phyloP scores from a whole-genome alignment of 1,139 yeast genomes.

The Saccharomyces uvarum region DNA sequence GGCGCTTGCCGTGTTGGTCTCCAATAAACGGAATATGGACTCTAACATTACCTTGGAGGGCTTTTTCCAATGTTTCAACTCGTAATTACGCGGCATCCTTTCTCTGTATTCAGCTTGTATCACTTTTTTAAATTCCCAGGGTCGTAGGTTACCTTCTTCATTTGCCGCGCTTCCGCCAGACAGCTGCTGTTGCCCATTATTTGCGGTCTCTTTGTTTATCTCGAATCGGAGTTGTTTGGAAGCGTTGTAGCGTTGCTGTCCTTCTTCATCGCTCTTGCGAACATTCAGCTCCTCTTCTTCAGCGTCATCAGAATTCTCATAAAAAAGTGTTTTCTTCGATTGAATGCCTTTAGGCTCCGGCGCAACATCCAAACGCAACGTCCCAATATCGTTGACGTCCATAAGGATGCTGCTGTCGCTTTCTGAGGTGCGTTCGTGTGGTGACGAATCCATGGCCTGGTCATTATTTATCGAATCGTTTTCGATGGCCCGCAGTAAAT shows the following conservation, averaged over 20 bases:
- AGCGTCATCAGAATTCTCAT: background rate
- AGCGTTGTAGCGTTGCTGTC: background rate
- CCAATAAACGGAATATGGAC: constrained; percentile 20
- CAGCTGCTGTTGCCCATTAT: background rate
- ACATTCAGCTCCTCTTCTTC: background rate
- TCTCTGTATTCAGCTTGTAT: constrained; percentile 18
- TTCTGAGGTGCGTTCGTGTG: background rate
- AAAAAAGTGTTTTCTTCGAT: background rate
- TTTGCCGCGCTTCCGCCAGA: constrained; percentile 12
- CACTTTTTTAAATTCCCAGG: constrained; percentile 26
- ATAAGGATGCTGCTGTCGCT: background rate
- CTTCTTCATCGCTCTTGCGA: background rate
- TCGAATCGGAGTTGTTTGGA: background rate
- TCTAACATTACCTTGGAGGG: constrained; percentile 17
- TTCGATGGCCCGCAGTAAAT: background rate
- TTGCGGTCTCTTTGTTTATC: background rate
- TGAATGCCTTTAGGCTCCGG: background rate
- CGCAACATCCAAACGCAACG: background rate
- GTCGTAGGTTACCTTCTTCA: constrained; percentile 11
- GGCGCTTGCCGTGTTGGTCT: constrained; percentile 20
- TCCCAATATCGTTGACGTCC: background rate
- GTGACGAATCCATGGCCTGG: background rate
- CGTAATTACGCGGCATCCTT: constrained; percentile 19
- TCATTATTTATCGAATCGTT: background rate
- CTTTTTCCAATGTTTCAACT: constrained; percentile 21